These are phyloP conservation scores for Colletotrichum truncatum DNA, from an alignment of 2,329 filamentous ascomycete genomes.

Conservation along the genomic window DNA sequence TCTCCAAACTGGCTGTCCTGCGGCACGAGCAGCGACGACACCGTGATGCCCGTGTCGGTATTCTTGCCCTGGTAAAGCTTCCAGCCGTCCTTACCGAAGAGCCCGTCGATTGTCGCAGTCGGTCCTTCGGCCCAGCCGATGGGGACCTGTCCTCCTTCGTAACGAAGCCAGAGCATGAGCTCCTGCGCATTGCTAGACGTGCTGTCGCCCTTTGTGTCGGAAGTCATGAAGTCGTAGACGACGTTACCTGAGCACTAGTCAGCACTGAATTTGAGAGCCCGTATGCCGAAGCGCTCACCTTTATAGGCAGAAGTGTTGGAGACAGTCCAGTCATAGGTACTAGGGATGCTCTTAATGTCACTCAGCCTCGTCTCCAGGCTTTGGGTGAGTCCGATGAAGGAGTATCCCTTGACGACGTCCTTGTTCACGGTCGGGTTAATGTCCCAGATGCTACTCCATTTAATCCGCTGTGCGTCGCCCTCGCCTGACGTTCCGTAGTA, in stretches of 20 bases:
- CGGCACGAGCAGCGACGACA: constrained; percentile 44
- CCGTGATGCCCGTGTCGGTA: constrained; percentile 51
- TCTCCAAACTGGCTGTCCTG: constrained; percentile 44
- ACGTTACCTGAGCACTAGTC: constrained; percentile 43
- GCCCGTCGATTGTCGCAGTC: constrained; percentile 43
- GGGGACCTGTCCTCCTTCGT: constrained; percentile 52
- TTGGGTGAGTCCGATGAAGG: constrained; percentile 52
- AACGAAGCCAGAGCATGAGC: constrained; percentile 55
- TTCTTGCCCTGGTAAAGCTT: constrained; percentile 52
- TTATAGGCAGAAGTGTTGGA: constrained; percentile 51
- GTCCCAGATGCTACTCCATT: constrained; percentile 48
- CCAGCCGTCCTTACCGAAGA: constrained; percentile 48
- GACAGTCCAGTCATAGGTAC: constrained; percentile 48
- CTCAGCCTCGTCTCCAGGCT: constrained; percentile 49
- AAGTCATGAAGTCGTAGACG: constrained; percentile 55
- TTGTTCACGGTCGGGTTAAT: constrained; percentile 44
- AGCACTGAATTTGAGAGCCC: not conserved
- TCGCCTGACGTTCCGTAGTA: constrained; percentile 45
- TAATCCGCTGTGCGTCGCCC: constrained; percentile 40
- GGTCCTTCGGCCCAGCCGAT: constrained; percentile 48
- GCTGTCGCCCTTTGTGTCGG: constrained; percentile 50
- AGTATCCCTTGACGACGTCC: constrained; percentile 53
- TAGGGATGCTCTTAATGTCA: constrained; percentile 48
- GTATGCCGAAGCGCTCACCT: constrained; percentile 6
- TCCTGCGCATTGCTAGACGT: constrained; percentile 49